phyloP scores from a whole-genome alignment of 768 basidiomycete species.

The Strobilomyces confusus region DNA sequence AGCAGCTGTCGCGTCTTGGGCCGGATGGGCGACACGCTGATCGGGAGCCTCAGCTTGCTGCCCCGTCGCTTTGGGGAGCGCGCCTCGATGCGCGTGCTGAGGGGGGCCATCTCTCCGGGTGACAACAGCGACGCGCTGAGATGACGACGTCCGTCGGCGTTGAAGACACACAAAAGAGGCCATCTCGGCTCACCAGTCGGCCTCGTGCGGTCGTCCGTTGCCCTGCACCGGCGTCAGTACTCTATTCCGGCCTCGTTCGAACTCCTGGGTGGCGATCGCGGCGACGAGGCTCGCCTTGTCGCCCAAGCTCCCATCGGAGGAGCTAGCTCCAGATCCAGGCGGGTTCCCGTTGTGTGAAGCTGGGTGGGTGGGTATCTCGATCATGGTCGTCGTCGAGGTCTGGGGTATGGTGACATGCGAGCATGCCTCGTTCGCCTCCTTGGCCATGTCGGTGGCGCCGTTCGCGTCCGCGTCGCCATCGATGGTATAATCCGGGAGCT shows the following conservation, averaged over 20 bases:
- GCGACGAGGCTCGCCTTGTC: constrained; percentile 31
- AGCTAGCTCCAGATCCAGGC: constrained; percentile 30
- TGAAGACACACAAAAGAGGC: too few relatives aligned
- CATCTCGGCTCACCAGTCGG: constrained; percentile 46
- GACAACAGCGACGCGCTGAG: constrained; percentile 38
- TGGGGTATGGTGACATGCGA: constrained; percentile 4
- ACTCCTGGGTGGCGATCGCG: constrained; percentile 32
- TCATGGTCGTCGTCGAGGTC: constrained; percentile 1
- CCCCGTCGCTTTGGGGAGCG: constrained; percentile 53
- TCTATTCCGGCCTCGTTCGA: constrained; percentile 50
- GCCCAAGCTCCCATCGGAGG: constrained; percentile 46
- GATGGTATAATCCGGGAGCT: constrained; percentile 35
- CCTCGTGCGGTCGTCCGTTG: constrained; percentile 35
- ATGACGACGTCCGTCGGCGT: too few relatives aligned
- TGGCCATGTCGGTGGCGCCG: neutral
- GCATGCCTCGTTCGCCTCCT: constrained; percentile 8
- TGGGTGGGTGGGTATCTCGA: constrained; percentile 6
- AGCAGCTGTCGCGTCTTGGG: constrained; percentile 53
- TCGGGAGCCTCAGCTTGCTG: constrained; percentile 49
- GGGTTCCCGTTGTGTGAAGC: constrained; percentile 1
- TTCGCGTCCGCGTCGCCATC: too few relatives aligned
- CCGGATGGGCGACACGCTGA: constrained; percentile 45
- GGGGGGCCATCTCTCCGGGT: constrained; percentile 46
- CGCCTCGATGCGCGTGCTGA: constrained; percentile 51
- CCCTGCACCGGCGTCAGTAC: constrained; percentile 53